Base-by-base conservation (phyloP, 2,329 filamentous ascomycete species). In the Colletotrichum tabaci region DNA sequence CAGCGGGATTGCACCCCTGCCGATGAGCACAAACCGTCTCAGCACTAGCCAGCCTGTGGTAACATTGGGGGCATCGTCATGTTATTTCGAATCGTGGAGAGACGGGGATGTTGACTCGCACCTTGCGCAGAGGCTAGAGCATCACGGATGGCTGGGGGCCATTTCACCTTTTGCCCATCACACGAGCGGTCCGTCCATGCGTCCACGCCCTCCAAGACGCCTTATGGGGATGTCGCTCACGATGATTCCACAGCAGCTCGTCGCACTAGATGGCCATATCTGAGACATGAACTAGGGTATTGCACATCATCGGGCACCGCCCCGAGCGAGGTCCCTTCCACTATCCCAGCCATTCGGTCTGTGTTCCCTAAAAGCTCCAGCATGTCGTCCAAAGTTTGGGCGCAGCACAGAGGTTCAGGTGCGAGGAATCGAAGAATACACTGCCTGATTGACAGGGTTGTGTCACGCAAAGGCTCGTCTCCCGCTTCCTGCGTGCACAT, bases 51-150 rank as follows among this genome's bases (percentile, higher is more conserved):
- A 68, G 38, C 13, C 23, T 67, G 21, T 23, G 40, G 52, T 68
- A 67, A 46, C 23, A 67, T 71, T 62, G 57, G 63, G 64, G 50
- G 50, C 47, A 72, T 64, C 30, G 42, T 35, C 46, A 40, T 61
- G 53, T 55, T 61, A 16, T 57, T 64, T 72, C 52, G 30, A 53
- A 69, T 68, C 60, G 69, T 69, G 58, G 66, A 63, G 69, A 69
- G 58, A 55, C 65, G 30, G 66, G 66, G 69, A 57, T 72, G 53
- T 69, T 69, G 65, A 72, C 65, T 72, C 65, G 65, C 16, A 38
- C 44, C 66, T 40, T 40, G 46, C 35, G 40, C 44, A 38, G 46
- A 67, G 38, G 35, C 35, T 38, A 38, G 8, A 38, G 35, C 35
- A 61, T 38, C 61, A 46, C 58, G 44, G 58, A 16, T 35, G 55